These are phyloP conservation scores for Botryotinia narcissicola DNA, from an alignment of 2,329 filamentous ascomycete genomes.

Conservation along the genomic window DNA sequence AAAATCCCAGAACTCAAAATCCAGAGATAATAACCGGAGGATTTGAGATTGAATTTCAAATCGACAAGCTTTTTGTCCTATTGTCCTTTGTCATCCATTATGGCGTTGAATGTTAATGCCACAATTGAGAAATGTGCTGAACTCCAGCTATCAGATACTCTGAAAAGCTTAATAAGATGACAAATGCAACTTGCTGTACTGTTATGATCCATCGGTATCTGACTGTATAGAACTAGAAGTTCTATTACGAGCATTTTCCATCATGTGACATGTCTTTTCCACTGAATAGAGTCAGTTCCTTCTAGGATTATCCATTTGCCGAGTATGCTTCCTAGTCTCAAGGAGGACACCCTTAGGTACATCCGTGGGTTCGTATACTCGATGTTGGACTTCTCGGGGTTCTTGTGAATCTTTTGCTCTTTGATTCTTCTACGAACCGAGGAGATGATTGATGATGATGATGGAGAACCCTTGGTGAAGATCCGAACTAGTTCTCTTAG, in stretches of 20 bases:
- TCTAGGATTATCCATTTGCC: not conserved
- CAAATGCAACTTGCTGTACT: not conserved
- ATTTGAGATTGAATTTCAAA: not conserved
- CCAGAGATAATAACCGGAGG: not conserved
- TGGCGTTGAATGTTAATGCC: not conserved
- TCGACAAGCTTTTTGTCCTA: not conserved
- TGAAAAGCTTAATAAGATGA: not conserved
- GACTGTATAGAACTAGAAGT: not conserved
- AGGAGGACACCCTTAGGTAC: not conserved
- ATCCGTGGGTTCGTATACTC: not conserved
- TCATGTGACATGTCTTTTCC: not conserved
- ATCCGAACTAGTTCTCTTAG: not conserved
- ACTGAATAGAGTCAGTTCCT: not conserved
- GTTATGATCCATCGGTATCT: too few relatives aligned
- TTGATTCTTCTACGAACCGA: not conserved
- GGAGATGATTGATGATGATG: not conserved
- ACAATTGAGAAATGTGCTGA: not conserved
- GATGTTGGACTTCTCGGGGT: not conserved
- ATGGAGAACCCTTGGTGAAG: not conserved
- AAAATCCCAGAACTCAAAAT: not conserved
- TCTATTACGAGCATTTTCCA: not conserved
- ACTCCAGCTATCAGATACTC: not conserved
- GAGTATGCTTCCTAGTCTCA: not conserved
- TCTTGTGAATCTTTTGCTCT: not conserved
- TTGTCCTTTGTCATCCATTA: not conserved